Conservation (phyloP, 371 early-diverging fungal species). For the Basidiobolus meristosporus region DNA sequence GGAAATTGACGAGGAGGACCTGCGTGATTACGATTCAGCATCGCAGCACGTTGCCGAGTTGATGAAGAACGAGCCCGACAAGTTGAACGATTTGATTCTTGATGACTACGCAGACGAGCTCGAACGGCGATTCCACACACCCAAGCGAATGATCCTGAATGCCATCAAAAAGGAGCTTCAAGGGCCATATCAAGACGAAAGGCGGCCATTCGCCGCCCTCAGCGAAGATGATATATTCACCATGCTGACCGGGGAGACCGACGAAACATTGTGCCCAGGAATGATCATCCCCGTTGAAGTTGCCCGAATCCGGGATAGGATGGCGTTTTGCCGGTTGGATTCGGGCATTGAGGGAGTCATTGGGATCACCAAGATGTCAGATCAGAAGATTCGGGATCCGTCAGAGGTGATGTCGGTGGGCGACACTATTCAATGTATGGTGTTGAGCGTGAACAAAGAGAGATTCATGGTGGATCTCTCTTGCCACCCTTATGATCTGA, state of each 20-base stretch:
- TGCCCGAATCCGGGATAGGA: conserved; percentile 38
- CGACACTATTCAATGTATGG: conserved; percentile 48
- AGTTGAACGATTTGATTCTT: conserved; percentile 67
- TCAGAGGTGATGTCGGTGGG: conserved; percentile 38
- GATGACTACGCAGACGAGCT: conserved; percentile 82
- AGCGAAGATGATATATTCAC: conserved; percentile 46
- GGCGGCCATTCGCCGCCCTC: conserved; percentile 37
- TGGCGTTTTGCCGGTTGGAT: conserved; percentile 52
- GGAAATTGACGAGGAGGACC: conserved; percentile 75
- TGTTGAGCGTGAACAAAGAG: conserved; percentile 58
- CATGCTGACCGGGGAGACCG: conserved; percentile 78
- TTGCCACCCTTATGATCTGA: conserved; percentile 21
- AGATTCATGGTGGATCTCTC: conserved; percentile 58
- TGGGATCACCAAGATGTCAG: conserved; percentile 36
- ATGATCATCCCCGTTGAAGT: conserved; percentile 45
- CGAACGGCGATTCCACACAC: conserved; percentile 40
- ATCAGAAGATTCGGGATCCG: conserved; percentile 31
- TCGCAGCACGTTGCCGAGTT: conserved; percentile 62
- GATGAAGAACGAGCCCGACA: conserved; percentile 49
- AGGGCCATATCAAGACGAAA: conserved; percentile 61
- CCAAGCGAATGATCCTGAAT: conserved; percentile 59
- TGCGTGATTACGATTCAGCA: conserved; percentile 15
- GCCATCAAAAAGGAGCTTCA: conserved; percentile 78
- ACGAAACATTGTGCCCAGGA: conserved; percentile 36
- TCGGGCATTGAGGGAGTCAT: conserved; percentile 76